Conservation (phyloP, 1,284 basidiomycete species). For the Taiwanofungus camphoratus region DNA sequence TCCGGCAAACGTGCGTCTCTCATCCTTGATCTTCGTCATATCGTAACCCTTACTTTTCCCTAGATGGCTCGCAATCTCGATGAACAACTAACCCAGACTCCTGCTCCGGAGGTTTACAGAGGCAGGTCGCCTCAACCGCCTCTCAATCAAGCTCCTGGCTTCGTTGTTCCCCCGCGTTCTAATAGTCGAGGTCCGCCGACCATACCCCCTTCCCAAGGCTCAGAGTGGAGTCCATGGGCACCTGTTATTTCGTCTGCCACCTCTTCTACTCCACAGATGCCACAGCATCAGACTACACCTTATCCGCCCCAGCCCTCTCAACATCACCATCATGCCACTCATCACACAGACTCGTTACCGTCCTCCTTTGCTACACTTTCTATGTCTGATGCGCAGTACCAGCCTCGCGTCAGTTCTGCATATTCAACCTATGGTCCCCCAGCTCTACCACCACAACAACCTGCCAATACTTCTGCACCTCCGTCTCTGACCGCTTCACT, state of each 20-base stretch:
- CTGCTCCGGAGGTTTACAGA: slow-evolving; percentile 13
- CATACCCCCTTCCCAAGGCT: slow-evolving; percentile 25
- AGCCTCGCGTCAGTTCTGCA: slow-evolving; percentile 7
- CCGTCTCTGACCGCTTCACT: slow-evolving; percentile 60
- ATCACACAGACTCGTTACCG: slow-evolving; percentile 18
- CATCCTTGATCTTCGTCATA: slow-evolving; percentile 11
- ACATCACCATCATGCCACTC: slow-evolving; percentile 7
- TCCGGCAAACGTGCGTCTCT: slow-evolving; percentile 52
- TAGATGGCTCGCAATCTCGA: slow-evolving; percentile 63
- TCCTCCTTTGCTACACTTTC: slow-evolving; percentile 19
- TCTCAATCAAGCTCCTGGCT: slow-evolving; percentile 21
- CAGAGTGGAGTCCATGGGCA: slow-evolving; percentile 29
- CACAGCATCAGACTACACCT: slow-evolving; percentile 15
- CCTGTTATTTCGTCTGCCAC: slow-evolving; percentile 22
- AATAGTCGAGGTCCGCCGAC: slow-evolving; percentile 23
- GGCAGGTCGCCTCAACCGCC: slow-evolving; percentile 12
- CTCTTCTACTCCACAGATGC: slow-evolving; percentile 14
- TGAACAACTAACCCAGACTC: slow-evolving; percentile 21
- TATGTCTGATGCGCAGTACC: slow-evolving; percentile 7
- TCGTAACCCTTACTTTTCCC: slow-evolving; percentile 5
- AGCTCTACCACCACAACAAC: slow-evolving; percentile 15
- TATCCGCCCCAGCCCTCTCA: slow-evolving; percentile 11
- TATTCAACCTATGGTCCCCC: slow-evolving; percentile 11
- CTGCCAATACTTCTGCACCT: slow-evolving; percentile 19
- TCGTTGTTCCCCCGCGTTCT: slow-evolving; percentile 16